These are phyloP conservation scores for Verticillium alfalfae DNA, from an alignment of 2,329 filamentous ascomycete species.

Conservation along the genomic window DNA sequence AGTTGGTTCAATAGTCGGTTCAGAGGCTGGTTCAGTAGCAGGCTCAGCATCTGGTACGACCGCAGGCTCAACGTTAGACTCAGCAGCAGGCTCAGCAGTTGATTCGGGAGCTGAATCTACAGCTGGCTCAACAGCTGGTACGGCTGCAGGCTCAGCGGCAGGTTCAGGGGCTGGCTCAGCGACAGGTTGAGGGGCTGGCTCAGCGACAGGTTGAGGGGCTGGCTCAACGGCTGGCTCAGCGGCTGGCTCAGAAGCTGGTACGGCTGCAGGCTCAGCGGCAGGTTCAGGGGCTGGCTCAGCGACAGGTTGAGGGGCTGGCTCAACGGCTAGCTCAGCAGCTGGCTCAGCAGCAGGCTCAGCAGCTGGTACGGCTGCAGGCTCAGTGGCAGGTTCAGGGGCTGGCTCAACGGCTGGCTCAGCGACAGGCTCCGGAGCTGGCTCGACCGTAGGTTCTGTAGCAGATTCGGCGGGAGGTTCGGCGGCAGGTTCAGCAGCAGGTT, in stretches of 20 bases:
- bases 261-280: neutral
- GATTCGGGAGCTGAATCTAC: neutral
- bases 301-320: neutral
- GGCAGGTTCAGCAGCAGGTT: neutral
- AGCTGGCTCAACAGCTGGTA: neutral
- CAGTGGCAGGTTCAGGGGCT: neutral
- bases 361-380: neutral
- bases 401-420: neutral
- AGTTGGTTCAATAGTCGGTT: neutral
- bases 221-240: neutral
- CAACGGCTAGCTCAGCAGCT: neutral
- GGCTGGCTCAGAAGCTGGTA: neutral
- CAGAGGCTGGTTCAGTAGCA: neutral
- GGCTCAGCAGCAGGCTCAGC: neutral
- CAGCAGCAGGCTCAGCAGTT: neutral
- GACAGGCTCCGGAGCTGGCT: constrained; percentile 13
- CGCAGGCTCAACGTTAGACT: neutral
- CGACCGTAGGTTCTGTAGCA: too few relatives aligned
- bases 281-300: neutral
- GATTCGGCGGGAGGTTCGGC: neutral
- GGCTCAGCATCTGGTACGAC: neutral
- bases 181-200: neutral
- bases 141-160: neutral
- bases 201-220: neutral
- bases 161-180: neutral